phyloP scores from a whole-genome alignment of 768 basidiomycete genomes.

The Floccularia luteovirens region DNA sequence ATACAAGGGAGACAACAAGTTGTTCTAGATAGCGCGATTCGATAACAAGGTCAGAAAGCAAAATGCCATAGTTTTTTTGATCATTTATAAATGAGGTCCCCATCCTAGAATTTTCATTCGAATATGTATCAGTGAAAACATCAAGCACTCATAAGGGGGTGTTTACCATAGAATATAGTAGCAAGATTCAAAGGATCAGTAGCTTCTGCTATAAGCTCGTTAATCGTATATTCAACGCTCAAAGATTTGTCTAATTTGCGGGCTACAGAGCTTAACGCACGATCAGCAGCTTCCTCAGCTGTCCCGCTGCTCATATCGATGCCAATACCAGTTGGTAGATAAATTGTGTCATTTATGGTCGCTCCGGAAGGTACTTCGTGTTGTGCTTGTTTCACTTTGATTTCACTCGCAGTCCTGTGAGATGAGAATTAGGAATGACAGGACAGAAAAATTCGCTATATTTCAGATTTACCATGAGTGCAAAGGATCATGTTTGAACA shows the following conservation, averaged over 20 bases:
- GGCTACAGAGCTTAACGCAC: constrained; percentile 73
- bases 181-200: constrained; percentile 71
- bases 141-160: not conserved
- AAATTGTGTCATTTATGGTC: constrained; percentile 15
- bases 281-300: constrained; percentile 84
- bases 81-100: constrained; percentile 15
- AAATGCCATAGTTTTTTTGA: not conserved
- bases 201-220: constrained; percentile 86
- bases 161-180: constrained; percentile 68
- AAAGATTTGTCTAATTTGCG: constrained; percentile 79
- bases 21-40: too few relatives aligned
- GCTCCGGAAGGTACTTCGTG: constrained; percentile 24
- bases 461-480: constrained; percentile 67
- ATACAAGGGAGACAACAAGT: not conserved
- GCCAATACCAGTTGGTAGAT: constrained; percentile 34
- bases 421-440: not conserved
- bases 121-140: not conserved
- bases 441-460: not conserved
- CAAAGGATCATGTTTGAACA: constrained; percentile 94
- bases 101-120: constrained; percentile 16
- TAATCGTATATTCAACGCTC: constrained; percentile 90
- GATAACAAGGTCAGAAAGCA: not conserved
- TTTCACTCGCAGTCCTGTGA: constrained; percentile 68
- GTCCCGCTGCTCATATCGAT: constrained; percentile 60
- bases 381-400: constrained; percentile 64